phyloP scores from a whole-genome alignment of 805 yeast species.

The Suhomyces kilbournensis region DNA sequence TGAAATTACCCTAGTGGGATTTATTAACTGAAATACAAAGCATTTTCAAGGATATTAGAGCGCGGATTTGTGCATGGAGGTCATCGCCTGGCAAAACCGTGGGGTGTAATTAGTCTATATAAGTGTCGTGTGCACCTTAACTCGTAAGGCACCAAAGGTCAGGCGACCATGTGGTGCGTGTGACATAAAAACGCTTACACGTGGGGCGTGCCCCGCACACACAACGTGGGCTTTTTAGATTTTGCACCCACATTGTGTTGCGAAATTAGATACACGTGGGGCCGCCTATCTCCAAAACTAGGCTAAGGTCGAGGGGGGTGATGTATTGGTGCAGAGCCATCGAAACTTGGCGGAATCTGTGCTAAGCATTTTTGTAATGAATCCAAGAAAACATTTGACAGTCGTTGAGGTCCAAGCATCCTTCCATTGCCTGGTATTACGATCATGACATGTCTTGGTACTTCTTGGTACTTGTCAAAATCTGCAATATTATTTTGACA shows the following conservation, averaged over 20 bases:
- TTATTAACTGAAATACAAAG: background rate
- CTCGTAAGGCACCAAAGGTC: background rate
- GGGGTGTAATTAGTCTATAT: background rate
- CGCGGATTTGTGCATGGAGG: background rate
- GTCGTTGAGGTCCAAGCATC: background rate
- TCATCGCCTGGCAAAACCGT: background rate
- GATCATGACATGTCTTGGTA: background rate
- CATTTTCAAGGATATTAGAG: background rate
- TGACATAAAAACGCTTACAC: constrained; percentile 1
- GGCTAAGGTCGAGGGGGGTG: background rate
- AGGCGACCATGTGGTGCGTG: background rate
- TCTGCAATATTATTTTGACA: background rate
- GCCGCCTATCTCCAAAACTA: background rate
- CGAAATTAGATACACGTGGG: constrained; percentile 9
- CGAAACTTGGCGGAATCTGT: background rate
- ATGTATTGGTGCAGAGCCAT: background rate
- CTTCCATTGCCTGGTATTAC: background rate
- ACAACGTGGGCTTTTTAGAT: constrained; percentile 5
- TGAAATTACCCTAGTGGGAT: background rate
- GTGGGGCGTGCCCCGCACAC: constrained; percentile 9
- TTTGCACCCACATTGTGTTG: background rate
- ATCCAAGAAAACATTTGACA: background rate
- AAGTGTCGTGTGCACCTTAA: background rate
- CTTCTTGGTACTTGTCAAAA: background rate
- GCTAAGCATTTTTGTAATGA: background rate